phyloP scores from a whole-genome alignment of 805 yeast genomes.

The Cyberlindnera veronae region DNA sequence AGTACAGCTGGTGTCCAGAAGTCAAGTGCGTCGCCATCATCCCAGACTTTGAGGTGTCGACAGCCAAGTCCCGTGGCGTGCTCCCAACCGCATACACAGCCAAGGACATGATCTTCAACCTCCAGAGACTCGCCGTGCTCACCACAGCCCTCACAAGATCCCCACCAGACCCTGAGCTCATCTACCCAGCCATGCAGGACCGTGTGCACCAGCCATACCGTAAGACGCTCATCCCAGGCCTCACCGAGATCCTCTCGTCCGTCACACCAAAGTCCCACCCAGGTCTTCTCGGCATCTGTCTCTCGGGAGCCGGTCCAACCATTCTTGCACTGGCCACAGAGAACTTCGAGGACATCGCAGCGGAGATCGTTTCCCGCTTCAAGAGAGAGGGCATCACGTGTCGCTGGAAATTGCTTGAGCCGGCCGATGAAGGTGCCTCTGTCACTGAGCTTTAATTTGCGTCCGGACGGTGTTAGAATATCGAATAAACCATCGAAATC shows the following conservation, averaged over 20 bases:
- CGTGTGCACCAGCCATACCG: conserved; percentile 97
- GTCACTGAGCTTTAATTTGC: conserved; percentile 38
- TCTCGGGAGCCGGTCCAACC: conserved; percentile 98
- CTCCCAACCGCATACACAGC: conserved; percentile 77
- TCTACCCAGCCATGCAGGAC: conserved; percentile 95
- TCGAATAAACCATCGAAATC: no score
- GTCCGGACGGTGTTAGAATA: no score
- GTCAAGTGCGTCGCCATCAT: conserved; percentile 88
- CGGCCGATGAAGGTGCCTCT: conserved; percentile 84
- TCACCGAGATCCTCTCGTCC: conserved; percentile 70
- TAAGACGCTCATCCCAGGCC: conserved; percentile 86
- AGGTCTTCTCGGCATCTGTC: conserved; percentile 89
- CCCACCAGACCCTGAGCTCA: conserved; percentile 77
- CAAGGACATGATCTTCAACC: conserved; percentile 83
- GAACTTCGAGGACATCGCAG: conserved; percentile 80
- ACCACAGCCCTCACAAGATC: conserved; percentile 88
- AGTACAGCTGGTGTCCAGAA: conserved; percentile 76
- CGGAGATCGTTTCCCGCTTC: conserved; percentile 68
- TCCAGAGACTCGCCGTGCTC: conserved; percentile 88
- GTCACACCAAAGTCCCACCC: conserved; percentile 80
- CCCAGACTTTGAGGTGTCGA: conserved; percentile 91
- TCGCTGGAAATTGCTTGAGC: conserved; percentile 77
- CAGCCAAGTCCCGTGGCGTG: conserved; percentile 88
- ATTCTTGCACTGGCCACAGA: conserved; percentile 89
- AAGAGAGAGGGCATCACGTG: conserved; percentile 64